Evolutionary conservation across 257 asterid species (phyloP).

Genomic region (Coffea eugenioides): DNA sequence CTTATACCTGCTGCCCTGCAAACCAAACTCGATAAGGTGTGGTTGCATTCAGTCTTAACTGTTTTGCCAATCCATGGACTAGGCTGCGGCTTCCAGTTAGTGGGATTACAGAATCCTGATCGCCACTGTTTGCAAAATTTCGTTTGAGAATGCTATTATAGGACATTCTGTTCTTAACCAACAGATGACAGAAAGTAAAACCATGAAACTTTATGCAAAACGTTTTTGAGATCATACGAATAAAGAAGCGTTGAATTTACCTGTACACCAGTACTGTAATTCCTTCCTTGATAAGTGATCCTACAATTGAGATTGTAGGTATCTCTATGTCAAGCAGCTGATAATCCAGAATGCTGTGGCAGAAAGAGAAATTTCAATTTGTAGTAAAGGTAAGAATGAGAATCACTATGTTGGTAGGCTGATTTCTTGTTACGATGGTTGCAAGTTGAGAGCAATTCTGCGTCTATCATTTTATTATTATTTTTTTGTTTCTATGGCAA

Average conservation of each 20-base stretch:
- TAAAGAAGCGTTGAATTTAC: conserved; percentile 19
- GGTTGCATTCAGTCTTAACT: conserved; percentile 47
- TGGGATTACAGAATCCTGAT: conserved; percentile 77
- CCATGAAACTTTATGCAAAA: neutral
- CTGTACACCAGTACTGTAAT: conserved; percentile 62
- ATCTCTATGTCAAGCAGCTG: conserved; percentile 63
- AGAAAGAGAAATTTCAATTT: neutral
- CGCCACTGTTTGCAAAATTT: conserved; percentile 46
- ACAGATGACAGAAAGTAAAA: neutral
- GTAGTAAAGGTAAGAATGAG: neutral
- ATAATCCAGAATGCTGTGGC: conserved; percentile 52
- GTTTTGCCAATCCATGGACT: conserved; percentile 45
- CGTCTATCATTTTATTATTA: neutral
- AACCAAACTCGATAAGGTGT: conserved; percentile 66
- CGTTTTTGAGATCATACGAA: neutral
- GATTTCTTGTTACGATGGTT: neutral
- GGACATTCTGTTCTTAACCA: neutral
- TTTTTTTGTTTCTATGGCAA: neutral
- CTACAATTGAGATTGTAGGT: conserved; percentile 50
- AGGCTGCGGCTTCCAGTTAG: conserved; percentile 58
- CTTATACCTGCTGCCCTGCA: conserved; percentile 55
- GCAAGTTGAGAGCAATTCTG: neutral
- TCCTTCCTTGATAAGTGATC: conserved; percentile 52
- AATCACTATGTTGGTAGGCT: neutral
- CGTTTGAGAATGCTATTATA: neutral